Base-by-base conservation (phyloP, 495 filamentous ascomycete genomes). In the Bryoglossum gracile region DNA sequence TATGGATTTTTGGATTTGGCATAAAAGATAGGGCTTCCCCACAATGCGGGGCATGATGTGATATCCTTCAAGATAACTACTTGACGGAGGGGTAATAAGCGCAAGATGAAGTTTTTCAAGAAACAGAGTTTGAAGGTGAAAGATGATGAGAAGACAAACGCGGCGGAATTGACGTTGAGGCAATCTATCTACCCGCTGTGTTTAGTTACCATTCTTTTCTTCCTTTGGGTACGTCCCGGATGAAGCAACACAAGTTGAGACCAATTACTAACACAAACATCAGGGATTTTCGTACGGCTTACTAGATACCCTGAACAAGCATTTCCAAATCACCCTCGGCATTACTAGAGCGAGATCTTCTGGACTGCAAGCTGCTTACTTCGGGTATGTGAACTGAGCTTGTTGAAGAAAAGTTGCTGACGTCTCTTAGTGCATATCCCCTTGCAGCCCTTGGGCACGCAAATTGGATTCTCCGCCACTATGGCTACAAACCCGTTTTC, bases 221-320 rank as follows among this genome's bases (percentile, higher is more conserved):
- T 94, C 64, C 71, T 92, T 5, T 90, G 84, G 51, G 50, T 47
- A n/a, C 25, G 36, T 42, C 4, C 1, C 6, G 8, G 10, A 13
- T 8, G 11, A 2, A 8, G 0, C 25, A 1, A 14, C 25, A 3
- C 24, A 14, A 5, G n/a, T 19, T 4, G 21, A 9, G 22, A 9
- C 30, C 36, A 45, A 19, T 30, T 30, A 5, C 26, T 21, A 25
- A 26, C 1, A 3, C 18, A 21, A 24, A 16, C 43, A 34, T 17
- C 8, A 47, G 86, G 86, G 86, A 0, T 87, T 91, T 55, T 79
- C 83, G 2, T 89, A 91, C 61, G 84, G 80, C 3, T 70, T 86
- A 23, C 68, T 86, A 25, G 75, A 85, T 48, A 75, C 56, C 48
- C 30, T 54, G 3, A 54, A 54, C 55, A 77, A 75, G 40, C 73